phyloP scores from a whole-genome alignment of 2,329 filamentous ascomycete species.

The Ilyonectria destructans region DNA sequence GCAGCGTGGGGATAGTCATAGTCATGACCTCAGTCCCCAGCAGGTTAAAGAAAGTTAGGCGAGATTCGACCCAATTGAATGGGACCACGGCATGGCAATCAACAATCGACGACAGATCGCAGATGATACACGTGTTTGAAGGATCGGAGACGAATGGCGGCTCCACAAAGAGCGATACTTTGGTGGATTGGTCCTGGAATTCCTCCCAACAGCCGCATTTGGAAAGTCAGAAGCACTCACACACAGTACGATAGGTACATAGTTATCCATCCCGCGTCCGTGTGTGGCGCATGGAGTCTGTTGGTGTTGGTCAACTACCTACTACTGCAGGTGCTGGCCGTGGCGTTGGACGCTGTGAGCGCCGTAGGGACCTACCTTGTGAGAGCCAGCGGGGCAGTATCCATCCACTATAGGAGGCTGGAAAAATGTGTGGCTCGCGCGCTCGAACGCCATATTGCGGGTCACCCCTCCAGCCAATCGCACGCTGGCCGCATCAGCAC shows the following conservation, averaged over 20 bases:
- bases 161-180: background rate
- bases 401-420: background rate
- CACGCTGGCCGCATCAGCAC: slow-evolving; percentile 45
- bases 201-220: background rate
- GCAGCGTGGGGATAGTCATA: slow-evolving; percentile 19
- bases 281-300: slow-evolving; percentile 9
- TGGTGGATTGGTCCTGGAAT: background rate
- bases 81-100: background rate
- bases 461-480: slow-evolving; percentile 45
- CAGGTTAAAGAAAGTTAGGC: slow-evolving; percentile 32
- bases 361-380: background rate
- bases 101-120: background rate
- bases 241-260: background rate
- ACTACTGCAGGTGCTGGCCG: background rate
- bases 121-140: background rate
- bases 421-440: slow-evolving; percentile 17
- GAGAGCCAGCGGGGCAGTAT: background rate
- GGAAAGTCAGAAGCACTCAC: background rate
- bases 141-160: background rate
- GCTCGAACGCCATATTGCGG: slow-evolving; percentile 24
- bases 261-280: background rate
- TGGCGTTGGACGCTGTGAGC: background rate
- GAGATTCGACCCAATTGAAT: slow-evolving; percentile 25
- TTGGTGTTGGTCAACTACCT: background rate
- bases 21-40: slow-evolving; percentile 32